Evolutionary conservation across 2,329 filamentous ascomycete genomes (phyloP), one percentile per base, ranked within the genome.

Genomic region (Aureobasidium sp.): DNA sequence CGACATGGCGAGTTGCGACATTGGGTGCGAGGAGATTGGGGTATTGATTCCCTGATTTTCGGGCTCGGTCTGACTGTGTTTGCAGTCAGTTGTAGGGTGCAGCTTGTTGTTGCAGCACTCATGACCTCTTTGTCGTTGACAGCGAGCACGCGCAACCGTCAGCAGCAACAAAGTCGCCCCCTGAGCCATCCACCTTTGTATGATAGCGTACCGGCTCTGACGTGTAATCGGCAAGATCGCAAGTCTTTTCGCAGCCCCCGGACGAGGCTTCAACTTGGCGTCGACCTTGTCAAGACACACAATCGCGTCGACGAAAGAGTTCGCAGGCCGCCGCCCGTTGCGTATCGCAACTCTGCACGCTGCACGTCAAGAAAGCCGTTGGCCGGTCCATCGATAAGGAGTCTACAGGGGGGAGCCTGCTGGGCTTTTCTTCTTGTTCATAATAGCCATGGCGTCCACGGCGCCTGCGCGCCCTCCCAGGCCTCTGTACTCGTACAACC

Each of bases 181-280:
- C 55, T 58, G 55, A 49, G 25, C 43, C 55, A 58, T 58, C 37
- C 42, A 49, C 31, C 6, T 21, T 37, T n/a, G 11, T 23, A 19
- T 19, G 42, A 43, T 58, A 58, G 55, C 55, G 55, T 58, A 58
- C 55, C 55, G 55, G 55, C 7, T 21, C 33, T 58, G 55, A 58
- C 55, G 55, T 58, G 43, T 31, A 38, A 21, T 21, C 21, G 49
- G 49, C 49, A 23, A 25, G 21, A 17, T 23, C 29, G 33, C 35
- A 38, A 38, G 49, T 21, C 29, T 21, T 43, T 37, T 33, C 19
- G 25, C 25, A 33, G n/a, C 27, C 4, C 29, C 23, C 42, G 31
- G 40, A 33, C 17, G n/a, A 42, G n/a, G 33, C 33, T 53, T 53
- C 49, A 53, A 53, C 49, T 53, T 53, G 49, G 49, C 49, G 49